phyloP scores from a whole-genome alignment of 352 stramenopile species.

The Pythium myriotylum region DNA sequence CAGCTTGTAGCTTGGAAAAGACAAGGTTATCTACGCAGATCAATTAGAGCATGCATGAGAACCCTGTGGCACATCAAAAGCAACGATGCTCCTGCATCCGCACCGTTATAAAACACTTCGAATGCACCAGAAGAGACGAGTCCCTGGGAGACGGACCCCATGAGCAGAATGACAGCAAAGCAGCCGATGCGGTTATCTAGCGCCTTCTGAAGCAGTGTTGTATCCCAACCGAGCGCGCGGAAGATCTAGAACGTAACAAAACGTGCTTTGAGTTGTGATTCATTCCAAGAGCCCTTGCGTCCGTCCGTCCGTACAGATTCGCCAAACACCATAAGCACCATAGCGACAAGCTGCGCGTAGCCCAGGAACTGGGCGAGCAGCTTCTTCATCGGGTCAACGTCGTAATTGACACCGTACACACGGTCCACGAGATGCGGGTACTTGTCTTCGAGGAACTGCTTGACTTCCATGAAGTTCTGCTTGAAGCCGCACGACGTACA shows the following conservation, averaged over 20 bases:
- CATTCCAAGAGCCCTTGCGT: background rate
- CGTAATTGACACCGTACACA: conserved; percentile 63
- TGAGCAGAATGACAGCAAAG: conserved; percentile 69
- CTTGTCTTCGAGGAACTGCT: conserved; percentile 66
- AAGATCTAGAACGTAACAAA: conserved; percentile 39
- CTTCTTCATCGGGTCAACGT: conserved; percentile 53
- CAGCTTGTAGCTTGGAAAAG: conserved; percentile 73
- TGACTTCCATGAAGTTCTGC: conserved; percentile 78
- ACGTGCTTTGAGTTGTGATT: background rate
- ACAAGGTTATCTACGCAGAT: conserved; percentile 54
- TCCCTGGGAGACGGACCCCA: conserved; percentile 61
- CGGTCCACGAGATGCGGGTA: conserved; percentile 74
- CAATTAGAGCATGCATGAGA: background rate
- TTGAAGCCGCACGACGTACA: conserved; percentile 81
- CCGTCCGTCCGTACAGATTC: conserved; percentile 44
- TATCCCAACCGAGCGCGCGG: conserved; percentile 44
- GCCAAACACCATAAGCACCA: conserved; percentile 65
- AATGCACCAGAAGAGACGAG: conserved; percentile 77
- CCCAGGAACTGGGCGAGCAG: conserved; percentile 46
- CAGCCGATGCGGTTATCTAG: conserved; percentile 70
- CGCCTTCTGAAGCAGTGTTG: conserved; percentile 59
- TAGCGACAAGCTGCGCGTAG: conserved; percentile 50
- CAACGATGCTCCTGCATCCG: background rate
- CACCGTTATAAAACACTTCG: conserved; percentile 85
- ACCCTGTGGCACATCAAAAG: background rate